phyloP scores from a whole-genome alignment of 768 basidiomycete species.

The Podaxis sp. region DNA sequence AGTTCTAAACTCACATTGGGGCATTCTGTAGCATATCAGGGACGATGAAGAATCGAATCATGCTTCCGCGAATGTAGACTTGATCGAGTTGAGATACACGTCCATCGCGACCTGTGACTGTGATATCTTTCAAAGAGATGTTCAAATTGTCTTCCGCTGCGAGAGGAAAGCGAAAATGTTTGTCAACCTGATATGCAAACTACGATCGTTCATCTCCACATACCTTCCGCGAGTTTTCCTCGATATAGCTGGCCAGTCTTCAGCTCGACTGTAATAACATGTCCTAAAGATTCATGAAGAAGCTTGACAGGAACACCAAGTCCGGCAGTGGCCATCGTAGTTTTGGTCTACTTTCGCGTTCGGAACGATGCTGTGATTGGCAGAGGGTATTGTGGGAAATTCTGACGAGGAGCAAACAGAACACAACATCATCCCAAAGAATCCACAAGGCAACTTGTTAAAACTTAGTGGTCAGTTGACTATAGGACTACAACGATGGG shows the following conservation, averaged over 20 bases:
- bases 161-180: not conserved
- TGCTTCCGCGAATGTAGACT: constrained; percentile 97
- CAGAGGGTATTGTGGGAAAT: not conserved
- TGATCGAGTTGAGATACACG: constrained; percentile 98
- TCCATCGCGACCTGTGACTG: constrained; percentile 96
- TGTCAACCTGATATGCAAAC: not conserved
- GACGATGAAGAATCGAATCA: constrained; percentile 98
- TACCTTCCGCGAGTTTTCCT: constrained; percentile 96
- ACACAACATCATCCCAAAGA: not conserved
- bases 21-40: constrained; percentile 99
- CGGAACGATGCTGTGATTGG: not conserved
- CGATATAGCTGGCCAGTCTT: constrained; percentile 97
- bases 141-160: constrained; percentile 98
- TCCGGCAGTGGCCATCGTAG: constrained; percentile 51
- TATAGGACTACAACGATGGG: not conserved
- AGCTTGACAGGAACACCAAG: constrained; percentile 96
- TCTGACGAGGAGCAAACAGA: not conserved
- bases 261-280: constrained; percentile 95
- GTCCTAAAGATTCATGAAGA: constrained; percentile 93
- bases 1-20: constrained; percentile 64
- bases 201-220: constrained; percentile 18
- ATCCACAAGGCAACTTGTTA: not conserved
- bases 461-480: too few relatives aligned
- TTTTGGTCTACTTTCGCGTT: constrained; percentile 9
- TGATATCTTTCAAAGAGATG: constrained; percentile 93